Evolutionary conservation across 257 asterid genomes (phyloP), one percentile per base, ranked within the genome.

Genomic region (Fraxinus americana): DNA sequence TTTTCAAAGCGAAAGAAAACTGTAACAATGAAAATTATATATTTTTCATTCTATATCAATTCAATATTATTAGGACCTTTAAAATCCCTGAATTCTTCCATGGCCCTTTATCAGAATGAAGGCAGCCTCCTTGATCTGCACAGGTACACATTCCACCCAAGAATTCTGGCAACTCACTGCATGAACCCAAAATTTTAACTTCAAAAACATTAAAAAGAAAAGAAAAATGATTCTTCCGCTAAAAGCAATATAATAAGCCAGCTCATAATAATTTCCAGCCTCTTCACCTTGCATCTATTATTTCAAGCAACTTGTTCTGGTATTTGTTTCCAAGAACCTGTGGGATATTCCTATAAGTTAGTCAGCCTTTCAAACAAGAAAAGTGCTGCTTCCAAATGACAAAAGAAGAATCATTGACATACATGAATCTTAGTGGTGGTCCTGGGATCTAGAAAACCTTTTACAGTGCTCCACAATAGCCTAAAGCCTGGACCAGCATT

Each of bases 391-490:
- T 75, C 71, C 12, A 36, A 30, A 80, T 30, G 71, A 79, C 19
- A 71, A 71, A 78, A 72, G 71, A 77, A 82, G 70, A 59, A 75
- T 27, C 3, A 80, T 39, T 65, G 59, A 41, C 83, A 13, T 83
- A 93, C 99, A 85, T 96, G 98, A 85, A 96, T 96, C 89, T 96
- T 96, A 78, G 98, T 90, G 83, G 96, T 87, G 41, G 99, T 96
- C 90, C 80, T 93, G 82, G 99, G 97, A 82, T 96, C 98, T 63
- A 96, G 80, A 80, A 96, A 93, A 70, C 87, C 78, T 89, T 96
- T 93, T 27, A 92, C 90, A 52, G 98, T 92, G 82, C 82, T 91
- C 99, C 99, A 95, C 41, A 93, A 88, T 93, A 95, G 38, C 97
- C 97, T 23, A 88, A 95, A 95, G 38, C 97, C 97, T n/a, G 91